A percentile compares a stretch with the other conserved stretches of the same genome.
Evolutionary conservation across 306 rosid genomes (phyloP).

Genomic region (Glycyrrhiza uralensis): DNA sequence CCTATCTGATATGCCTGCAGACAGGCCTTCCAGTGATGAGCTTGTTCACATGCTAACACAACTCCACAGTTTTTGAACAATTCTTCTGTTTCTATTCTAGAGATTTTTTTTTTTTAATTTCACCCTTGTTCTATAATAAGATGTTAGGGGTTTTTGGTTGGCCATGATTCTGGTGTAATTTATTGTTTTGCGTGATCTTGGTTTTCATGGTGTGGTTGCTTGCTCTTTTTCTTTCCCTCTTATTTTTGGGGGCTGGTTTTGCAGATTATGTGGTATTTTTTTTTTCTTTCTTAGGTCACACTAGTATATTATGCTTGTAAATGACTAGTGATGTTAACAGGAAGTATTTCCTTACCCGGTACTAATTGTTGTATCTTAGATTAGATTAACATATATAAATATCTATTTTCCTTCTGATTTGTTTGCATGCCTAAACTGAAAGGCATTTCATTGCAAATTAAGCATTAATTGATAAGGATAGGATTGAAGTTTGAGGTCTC

Average conservation of each 20-base stretch:
- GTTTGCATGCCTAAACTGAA: background rate
- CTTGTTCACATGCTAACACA: conserved; percentile 99
- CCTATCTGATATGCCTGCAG: conserved; percentile 82
- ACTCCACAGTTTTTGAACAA: conserved; percentile 80
- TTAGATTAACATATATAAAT: too few species aligned
- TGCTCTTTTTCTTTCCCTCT: background rate
- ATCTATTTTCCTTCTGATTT: background rate
- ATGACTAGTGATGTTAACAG: conserved; percentile 21
- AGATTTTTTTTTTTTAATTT: background rate
- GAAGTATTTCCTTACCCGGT: background rate
- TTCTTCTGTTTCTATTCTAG: conserved; percentile 33
- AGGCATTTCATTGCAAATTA: background rate
- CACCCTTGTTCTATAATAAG: background rate
- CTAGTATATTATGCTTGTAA: conserved; percentile 29
- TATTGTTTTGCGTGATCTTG: conserved; percentile 33
- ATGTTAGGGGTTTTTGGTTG: conserved; percentile 21
- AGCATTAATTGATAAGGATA: too few species aligned
- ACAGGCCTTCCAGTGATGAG: conserved; percentile 96
- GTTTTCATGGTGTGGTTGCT: conserved; percentile 21
- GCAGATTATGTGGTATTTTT: conserved; percentile 11
- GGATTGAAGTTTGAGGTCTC: too few species aligned
- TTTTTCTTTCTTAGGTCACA: conserved; percentile 4
- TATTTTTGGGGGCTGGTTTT: conserved; percentile 4
- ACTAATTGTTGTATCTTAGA: background rate
- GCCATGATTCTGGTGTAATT: conserved; percentile 29